Percentiles rank a stretch among this genome's conserved stretches.
phyloP scores from a whole-genome alignment of 345 rosid species.

The Pseudoturritis turrita region DNA sequence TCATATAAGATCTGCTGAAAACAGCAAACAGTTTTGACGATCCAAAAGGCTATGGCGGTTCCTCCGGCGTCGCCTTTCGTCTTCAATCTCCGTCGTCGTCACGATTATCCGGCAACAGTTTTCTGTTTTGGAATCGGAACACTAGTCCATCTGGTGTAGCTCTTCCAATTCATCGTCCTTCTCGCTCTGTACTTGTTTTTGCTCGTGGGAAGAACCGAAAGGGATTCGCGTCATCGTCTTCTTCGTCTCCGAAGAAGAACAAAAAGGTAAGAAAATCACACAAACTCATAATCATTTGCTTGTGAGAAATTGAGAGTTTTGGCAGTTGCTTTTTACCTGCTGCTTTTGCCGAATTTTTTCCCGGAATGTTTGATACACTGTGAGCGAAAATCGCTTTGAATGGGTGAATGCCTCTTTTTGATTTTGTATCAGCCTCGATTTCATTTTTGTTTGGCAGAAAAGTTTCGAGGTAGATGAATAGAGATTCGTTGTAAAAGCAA shows the following conservation, averaged over 20 bases:
- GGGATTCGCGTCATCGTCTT: too few species aligned
- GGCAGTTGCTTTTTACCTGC: neutral
- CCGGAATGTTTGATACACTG: too few species aligned
- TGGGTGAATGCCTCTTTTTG: too few species aligned
- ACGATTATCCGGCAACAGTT: neutral
- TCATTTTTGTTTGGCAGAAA: constrained; percentile 23
- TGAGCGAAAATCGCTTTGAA: neutral
- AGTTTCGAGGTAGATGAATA: constrained; percentile 1
- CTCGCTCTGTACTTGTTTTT: constrained; percentile 35
- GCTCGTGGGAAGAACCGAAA: constrained; percentile 48
- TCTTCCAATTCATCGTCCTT: constrained; percentile 25
- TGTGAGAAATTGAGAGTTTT: neutral
- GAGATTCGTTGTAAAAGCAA: too few species aligned
- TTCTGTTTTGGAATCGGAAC: neutral
- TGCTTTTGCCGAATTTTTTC: too few species aligned
- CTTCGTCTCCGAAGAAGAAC: constrained; percentile 36
- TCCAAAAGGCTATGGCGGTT: constrained; percentile 44
- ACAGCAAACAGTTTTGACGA: constrained; percentile 26
- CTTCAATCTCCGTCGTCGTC: constrained; percentile 19
- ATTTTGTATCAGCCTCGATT: too few species aligned
- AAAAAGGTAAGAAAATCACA: constrained; percentile 34
- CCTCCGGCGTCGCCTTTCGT: constrained; percentile 25
- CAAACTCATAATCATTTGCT: neutral
- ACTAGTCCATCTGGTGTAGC: constrained; percentile 22
- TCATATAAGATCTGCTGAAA: neutral